phyloP scores from a whole-genome alignment of 192 early-diverging fungal genomes.

The Radiomyces spectabilis region DNA sequence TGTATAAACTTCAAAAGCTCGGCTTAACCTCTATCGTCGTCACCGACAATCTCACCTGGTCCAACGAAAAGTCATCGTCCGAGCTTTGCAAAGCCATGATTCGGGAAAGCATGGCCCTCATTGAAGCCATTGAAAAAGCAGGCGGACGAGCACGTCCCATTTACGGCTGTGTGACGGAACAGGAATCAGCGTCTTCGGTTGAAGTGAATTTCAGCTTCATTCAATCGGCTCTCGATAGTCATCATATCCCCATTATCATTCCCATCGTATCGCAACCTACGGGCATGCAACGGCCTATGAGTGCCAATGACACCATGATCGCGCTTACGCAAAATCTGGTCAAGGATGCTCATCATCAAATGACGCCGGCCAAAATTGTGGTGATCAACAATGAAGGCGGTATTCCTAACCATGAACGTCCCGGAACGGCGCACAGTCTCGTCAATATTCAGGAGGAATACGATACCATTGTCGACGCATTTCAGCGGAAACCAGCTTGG shows the following conservation, averaged over 20 bases:
- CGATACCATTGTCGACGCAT: slow-evolving; percentile 33
- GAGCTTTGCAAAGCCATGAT: slow-evolving; percentile 34
- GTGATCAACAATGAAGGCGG: slow-evolving; percentile 67
- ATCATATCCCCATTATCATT: slow-evolving; percentile 59
- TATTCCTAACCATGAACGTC: slow-evolving; percentile 43
- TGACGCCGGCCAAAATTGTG: slow-evolving; percentile 50
- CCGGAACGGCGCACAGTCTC: slow-evolving; percentile 55
- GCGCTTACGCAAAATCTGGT: slow-evolving; percentile 36
- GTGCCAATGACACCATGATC: slow-evolving; percentile 46
- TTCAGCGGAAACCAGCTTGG: slow-evolving; percentile 23
- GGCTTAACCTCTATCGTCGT: slow-evolving; percentile 59
- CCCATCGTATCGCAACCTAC: slow-evolving; percentile 32
- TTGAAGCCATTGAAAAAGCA: slow-evolving; percentile 64
- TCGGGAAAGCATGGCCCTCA: slow-evolving; percentile 45
- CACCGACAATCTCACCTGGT: slow-evolving; percentile 49
- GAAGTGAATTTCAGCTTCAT: slow-evolving; percentile 31
- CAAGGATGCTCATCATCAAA: background rate
- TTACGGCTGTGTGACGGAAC: slow-evolving; percentile 50
- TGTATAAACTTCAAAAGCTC: slow-evolving; percentile 58
- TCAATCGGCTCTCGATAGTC: slow-evolving; percentile 49
- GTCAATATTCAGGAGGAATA: slow-evolving; percentile 82
- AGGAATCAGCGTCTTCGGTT: too few species aligned
- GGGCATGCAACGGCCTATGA: slow-evolving; percentile 30
- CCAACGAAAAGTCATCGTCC: slow-evolving; percentile 4
- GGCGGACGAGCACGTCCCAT: slow-evolving; percentile 66